Evolutionary conservation across 202 grass and related monocot genomes (phyloP), one percentile per base, ranked within the genome.

Genomic region (Panicum virgatum): DNA sequence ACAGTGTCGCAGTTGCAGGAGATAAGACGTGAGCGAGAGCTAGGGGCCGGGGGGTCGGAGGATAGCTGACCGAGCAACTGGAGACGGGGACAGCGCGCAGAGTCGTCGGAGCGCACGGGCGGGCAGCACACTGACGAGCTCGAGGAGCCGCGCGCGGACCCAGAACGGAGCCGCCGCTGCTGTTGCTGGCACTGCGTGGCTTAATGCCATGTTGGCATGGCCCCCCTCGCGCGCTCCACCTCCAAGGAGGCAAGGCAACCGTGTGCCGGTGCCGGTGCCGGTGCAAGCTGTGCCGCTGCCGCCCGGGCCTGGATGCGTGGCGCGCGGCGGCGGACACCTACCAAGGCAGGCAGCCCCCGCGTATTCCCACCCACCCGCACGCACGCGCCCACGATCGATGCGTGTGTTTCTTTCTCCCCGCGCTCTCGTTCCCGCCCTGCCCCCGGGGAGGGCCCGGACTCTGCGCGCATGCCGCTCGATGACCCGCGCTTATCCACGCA

Each of bases 11-110:
- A n/a, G n/a, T 13, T 20, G 57, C 13, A 32, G 66, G 19, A n/a
- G 81, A 83, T 32, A 57, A 54, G 71, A 83, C 46, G 10, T 22
- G 81, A 73, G 68, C 46, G 11, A 51, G 19, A 9, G 43, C 3
- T 5, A 19, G 16, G 19, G 48, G 16, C 12, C 14, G 45, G n/a
- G n/a, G n/a, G n/a, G n/a, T n/a, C n/a, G n/a, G n/a, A n/a, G n/a
- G n/a, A n/a, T n/a, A n/a, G n/a, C n/a, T n/a, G n/a, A n/a, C n/a
- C n/a, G n/a, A n/a, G n/a, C n/a, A n/a, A n/a, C n/a, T n/a, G n/a
- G n/a, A n/a, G n/a, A n/a, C n/a, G n/a, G n/a, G n/a, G n/a, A n/a
- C 45, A 14, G 20, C 52, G 23, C 9, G 7, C 19, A 0, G 50
- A 53, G 0, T 8, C 6, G 50, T 37, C 9, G 36, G 32, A 77